Base-by-base conservation (phyloP, 768 basidiomycete genomes). In the Hypsizygus marmoreus region DNA sequence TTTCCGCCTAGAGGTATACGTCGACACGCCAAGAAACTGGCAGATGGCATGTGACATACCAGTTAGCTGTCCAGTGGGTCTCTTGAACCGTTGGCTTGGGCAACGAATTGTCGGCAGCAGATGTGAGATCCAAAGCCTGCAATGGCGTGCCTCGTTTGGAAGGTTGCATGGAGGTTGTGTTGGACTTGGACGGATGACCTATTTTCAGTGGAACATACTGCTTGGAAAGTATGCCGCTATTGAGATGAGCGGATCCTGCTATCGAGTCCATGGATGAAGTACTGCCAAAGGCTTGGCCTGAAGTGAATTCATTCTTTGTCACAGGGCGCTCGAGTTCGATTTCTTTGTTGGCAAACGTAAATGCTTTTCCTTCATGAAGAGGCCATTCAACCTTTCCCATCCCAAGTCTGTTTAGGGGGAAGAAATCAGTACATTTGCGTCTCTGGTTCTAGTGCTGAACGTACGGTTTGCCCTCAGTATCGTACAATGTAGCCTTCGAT, bases 51-150 rank as follows among this genome's bases (percentile, higher is more conserved):
- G 2, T 12, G 30, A 50, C 34, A 32, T 49, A 85, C 87, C 88
- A 88, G 57, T 85, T 85, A 12, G 76, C 87, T 8, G 78, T 77
- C 86, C 88, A 90, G 56, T 74, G 77, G 12, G 71, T 71, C 31
- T 70, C 61, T 45, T 55, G 51, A 13, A 13, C 35, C 45, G 51
- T 53, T 29, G 47, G 10, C 50, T 53, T 28, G 47, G 40, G 25
- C 54, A 32, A 29, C 40, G 36, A 12, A 40, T 55, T 46, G 34
- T 47, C 47, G 23, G 32, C 28, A 20, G 51, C 43, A 14, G 66
- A 61, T 12, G 67, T 51, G 9, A 72, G 49, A 56, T 62, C 59
- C 10, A 78, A 66, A 24, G 77, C 69, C 43, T 71, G 72, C 10
- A 77, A 53, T 13, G 69, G 68, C 8, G 77, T 59, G 4, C 39